Evolutionary conservation across 257 asterid species (phyloP), one percentile per base, ranked within the genome.

Genomic region (Dorcoceras hygrometricum): DNA sequence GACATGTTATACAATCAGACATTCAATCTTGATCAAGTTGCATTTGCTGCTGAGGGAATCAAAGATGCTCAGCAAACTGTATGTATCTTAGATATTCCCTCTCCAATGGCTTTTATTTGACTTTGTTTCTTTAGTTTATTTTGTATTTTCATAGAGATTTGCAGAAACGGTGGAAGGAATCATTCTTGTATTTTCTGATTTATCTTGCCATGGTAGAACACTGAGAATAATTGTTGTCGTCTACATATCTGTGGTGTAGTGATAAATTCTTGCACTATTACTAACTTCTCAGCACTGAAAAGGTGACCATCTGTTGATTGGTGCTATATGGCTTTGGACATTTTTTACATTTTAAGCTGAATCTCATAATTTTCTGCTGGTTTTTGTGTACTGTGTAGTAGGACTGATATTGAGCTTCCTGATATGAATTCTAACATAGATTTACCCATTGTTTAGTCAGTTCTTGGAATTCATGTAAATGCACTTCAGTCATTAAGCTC

Each of bases 21-120:
- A 11, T 93, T 86, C 81, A 93, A 90, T 78, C 84, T 93, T 24
- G 99, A 90, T 76, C 97, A 90, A 87, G 96, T 93, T 74, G 81
- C 96, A 68, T 93, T 93, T 85, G 99, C 99, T 77, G 71, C 99
- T 62, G 99, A 93, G 77, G 99, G 97, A 66, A 90, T 93, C 34
- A 93, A 90, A 84, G 97, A 93, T 85, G 99, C 99, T 63, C 99
- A 93, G 73, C 95, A 93, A 80, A 93, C 96, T 69, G 99, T 93
- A 88, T 78, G 97, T 77, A 31, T 39, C n/a, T 25, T 28, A 51
- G 72, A 48, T 59, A 66, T 71, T 43, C 57, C 9, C 64, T 62
- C 31, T 55, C 43, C 56, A 57, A 46, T 63, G 54, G 29, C 56
- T 8, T n/a, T 58, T 16, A 11, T 65, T 46, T 20, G 58, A 36